These are phyloP conservation scores for Trichosporon coremiiforme DNA, from an alignment of 1,284 basidiomycete species.

Conservation along the genomic window DNA sequence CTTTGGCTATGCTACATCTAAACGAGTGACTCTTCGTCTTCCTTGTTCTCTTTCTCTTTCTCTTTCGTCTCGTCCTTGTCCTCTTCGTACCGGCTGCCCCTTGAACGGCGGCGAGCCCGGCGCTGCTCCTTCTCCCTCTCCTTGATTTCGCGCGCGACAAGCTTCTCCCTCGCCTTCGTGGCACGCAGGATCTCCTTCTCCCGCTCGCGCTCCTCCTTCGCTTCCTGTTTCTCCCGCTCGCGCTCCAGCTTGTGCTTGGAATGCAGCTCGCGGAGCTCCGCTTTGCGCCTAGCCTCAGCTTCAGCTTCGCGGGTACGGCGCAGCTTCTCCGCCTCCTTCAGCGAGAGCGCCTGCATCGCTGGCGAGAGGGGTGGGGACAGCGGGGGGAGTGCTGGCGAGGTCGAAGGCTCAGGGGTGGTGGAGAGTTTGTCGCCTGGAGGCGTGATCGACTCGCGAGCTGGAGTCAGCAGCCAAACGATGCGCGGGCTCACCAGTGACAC, in stretches of 20 bases:
- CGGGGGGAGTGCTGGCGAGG: background rate
- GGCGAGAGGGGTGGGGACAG: background rate
- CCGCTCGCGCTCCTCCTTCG: background rate
- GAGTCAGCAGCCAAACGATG: no score
- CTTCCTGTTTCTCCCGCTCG: conserved; percentile 8
- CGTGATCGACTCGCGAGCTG: background rate
- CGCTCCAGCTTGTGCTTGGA: conserved; percentile 3
- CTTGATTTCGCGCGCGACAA: background rate
- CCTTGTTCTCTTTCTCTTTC: background rate
- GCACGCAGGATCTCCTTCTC: conserved; percentile 1
- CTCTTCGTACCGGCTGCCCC: background rate
- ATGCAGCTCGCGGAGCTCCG: background rate
- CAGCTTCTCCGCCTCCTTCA: background rate
- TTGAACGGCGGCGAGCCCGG: background rate
- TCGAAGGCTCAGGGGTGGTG: background rate
- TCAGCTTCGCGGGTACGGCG: background rate
- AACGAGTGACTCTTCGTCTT: background rate
- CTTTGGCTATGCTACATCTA: background rate
- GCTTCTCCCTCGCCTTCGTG: conserved; percentile 1
- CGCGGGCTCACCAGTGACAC: background rate
- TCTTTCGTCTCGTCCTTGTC: background rate
- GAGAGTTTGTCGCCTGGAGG: background rate
- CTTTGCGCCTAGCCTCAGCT: background rate
- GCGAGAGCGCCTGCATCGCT: background rate
- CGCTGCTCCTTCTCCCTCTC: background rate